Evolutionary conservation across 352 stramenopile genomes (phyloP), one percentile per base, ranked within the genome.

Genomic region (Halophytophthora batemanensis): DNA sequence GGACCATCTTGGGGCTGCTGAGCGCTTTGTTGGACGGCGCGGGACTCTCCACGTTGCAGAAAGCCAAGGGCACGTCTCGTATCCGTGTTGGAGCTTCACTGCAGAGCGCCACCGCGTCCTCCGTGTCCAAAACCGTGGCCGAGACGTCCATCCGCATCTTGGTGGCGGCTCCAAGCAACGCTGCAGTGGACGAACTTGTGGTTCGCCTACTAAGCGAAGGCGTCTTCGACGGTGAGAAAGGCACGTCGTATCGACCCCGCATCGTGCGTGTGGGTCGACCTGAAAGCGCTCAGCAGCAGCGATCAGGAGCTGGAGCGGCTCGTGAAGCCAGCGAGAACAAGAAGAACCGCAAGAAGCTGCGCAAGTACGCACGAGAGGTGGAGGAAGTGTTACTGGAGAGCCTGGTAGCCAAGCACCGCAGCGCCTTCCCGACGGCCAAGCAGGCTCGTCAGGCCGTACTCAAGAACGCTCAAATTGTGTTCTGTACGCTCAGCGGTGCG

Each of bases 401-500:
- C 31, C 56, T 87, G 22, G 80, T 87, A 14, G 68, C 66, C 25
- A 82, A 84, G 43, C 77, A 87, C 44, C 80, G 71, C 45, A 74
- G 47, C 11, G 56, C 80, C 17, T 89, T 89, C 47, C 53, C 66
- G 14, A 84, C 65, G 0, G 59, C 67, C 11, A 83, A 83, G 21
- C 55, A 79, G 41, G 66, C 78, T 6, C 79, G 80, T 2, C 76
- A 91, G 56, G 64, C 66, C 19, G 83, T 93, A 22, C 64, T 93
- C 19, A 66, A 88, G 44, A 84, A 71, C 41, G 82, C 80, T 5
- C 82, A 93, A 61, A 75, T 93, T 45, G 80, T 93, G 29, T 93
- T 93, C 22, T 93, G 82, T 53, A 93, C 82, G 13, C 69, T 93
- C n/a, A 91, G 79, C 48, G 82, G 82, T 12, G 80, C 82, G 5